A percentile compares a stretch with the other conserved stretches of the same genome.
Conservation (phyloP, 495 filamentous ascomycete species). For the Extremus antarcticus region DNA sequence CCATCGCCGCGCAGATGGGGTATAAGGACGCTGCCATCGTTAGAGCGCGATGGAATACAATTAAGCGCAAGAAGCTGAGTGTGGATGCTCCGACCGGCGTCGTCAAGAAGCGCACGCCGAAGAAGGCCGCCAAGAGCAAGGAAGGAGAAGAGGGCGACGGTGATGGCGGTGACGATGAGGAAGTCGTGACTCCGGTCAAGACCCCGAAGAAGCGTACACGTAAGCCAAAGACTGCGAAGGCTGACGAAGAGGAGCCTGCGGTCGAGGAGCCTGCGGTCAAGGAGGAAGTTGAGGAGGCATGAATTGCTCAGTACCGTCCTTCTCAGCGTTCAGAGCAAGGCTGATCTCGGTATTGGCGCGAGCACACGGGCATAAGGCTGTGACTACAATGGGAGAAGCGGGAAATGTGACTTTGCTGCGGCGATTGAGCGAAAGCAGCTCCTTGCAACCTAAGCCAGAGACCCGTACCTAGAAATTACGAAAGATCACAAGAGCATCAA, state of each 20-base stretch:
- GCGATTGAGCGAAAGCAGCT: too few species aligned
- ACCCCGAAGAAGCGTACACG: slow-evolving; percentile 5
- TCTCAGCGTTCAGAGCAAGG: too few species aligned
- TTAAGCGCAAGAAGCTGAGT: slow-evolving; percentile 16
- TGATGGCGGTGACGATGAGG: slow-evolving; percentile 2
- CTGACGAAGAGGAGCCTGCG: not conserved
- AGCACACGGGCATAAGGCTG: too few species aligned
- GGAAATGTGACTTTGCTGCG: too few species aligned
- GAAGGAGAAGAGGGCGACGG: not conserved
- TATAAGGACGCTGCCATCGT: slow-evolving; percentile 13
- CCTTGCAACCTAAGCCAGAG: too few species aligned
- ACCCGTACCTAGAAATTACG: too few species aligned
- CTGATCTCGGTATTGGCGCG: too few species aligned
- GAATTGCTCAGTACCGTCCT: too few species aligned
- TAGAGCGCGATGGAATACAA: slow-evolving; percentile 8
- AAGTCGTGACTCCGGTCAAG: not conserved
- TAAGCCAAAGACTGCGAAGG: slow-evolving; percentile 5
- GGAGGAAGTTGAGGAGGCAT: slow-evolving; percentile 7
- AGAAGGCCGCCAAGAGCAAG: slow-evolving; percentile 9
- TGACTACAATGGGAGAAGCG: too few species aligned
- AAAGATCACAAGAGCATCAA: too few species aligned
- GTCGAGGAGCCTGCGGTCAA: slow-evolving; percentile 4
- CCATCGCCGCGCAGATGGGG: slow-evolving; percentile 5
- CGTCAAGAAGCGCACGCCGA: not conserved
- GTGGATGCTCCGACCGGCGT: not conserved